phyloP scores from a whole-genome alignment of 768 basidiomycete species.

The Mycena belliarum region DNA sequence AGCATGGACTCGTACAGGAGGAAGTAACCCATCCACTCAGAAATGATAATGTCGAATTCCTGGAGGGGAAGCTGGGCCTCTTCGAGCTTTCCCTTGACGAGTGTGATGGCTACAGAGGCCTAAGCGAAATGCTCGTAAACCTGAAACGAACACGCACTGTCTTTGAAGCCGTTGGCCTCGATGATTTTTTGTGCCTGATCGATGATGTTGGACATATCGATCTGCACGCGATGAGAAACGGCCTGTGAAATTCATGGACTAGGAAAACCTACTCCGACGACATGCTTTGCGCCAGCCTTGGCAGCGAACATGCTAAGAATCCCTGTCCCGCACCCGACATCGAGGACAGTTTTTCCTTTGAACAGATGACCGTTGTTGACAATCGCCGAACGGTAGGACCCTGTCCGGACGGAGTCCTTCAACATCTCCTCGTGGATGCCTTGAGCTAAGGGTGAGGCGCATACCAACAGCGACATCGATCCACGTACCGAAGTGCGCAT shows the following conservation, averaged over 20 bases:
- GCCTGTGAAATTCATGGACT: neutral
- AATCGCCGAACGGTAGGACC: slow-evolving; percentile 94
- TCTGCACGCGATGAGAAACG: slow-evolving; percentile 47
- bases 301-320: slow-evolving; percentile 98
- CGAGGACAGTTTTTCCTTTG: slow-evolving; percentile 94
- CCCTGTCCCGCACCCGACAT: slow-evolving; percentile 98
- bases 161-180: slow-evolving; percentile 93
- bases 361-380: slow-evolving; percentile 93
- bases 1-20: slow-evolving; percentile 99
- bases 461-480: neutral
- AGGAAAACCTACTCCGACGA: slow-evolving; percentile 74
- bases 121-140: slow-evolving; percentile 10
- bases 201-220: slow-evolving; percentile 99
- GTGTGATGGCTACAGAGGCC: slow-evolving; percentile 72
- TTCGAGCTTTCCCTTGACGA: slow-evolving; percentile 98
- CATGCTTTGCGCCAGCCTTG: slow-evolving; percentile 90
- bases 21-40: slow-evolving; percentile 99
- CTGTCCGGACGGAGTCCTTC: slow-evolving; percentile 93
- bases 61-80: slow-evolving; percentile 86
- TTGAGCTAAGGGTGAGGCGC: slow-evolving; percentile 31
- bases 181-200: slow-evolving; percentile 98
- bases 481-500: slow-evolving; percentile 86
- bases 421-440: slow-evolving; percentile 99
- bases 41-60: slow-evolving; percentile 97
- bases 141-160: slow-evolving; percentile 57